Evolutionary conservation across 768 basidiomycete species (phyloP).

Genomic region (Panaeolus papilionaceus): DNA sequence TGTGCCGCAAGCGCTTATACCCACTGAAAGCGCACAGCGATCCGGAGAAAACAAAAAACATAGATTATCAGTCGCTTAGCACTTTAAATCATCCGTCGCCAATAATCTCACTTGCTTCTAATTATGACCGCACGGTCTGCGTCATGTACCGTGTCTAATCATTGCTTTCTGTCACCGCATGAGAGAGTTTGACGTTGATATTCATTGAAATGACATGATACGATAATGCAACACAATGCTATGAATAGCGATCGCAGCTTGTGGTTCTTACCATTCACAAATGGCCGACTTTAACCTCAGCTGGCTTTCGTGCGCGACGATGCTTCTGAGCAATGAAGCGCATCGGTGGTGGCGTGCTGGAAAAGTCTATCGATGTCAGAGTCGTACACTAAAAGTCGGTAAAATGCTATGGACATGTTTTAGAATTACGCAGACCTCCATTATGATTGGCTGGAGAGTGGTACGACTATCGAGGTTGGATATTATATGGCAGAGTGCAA

Average conservation of each 20-base stretch:
- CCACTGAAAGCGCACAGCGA: not conserved
- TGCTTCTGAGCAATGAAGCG: not conserved
- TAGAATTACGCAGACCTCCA: not conserved
- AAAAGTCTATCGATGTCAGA: not conserved
- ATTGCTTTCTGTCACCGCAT: not conserved
- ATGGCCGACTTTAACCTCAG: not conserved
- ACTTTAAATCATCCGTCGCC: not conserved
- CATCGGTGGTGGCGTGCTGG: not conserved
- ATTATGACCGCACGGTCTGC: not conserved
- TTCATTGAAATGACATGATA: not conserved
- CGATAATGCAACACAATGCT: not conserved
- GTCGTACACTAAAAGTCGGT: not conserved
- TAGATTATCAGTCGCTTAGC: not conserved
- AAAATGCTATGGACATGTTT: not conserved
- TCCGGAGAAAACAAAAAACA: not conserved
- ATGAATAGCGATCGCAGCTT: not conserved
- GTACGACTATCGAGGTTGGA: constrained; percentile 7
- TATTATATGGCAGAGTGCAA: not conserved
- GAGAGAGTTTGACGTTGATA: not conserved
- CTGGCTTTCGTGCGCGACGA: not conserved
- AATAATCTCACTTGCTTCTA: not conserved
- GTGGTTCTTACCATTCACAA: not conserved
- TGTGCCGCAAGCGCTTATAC: not conserved
- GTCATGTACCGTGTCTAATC: not conserved
- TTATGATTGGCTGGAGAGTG: not conserved